phyloP scores from a whole-genome alignment of 2,329 filamentous ascomycete genomes.

The Corinectria fuckeliana region DNA sequence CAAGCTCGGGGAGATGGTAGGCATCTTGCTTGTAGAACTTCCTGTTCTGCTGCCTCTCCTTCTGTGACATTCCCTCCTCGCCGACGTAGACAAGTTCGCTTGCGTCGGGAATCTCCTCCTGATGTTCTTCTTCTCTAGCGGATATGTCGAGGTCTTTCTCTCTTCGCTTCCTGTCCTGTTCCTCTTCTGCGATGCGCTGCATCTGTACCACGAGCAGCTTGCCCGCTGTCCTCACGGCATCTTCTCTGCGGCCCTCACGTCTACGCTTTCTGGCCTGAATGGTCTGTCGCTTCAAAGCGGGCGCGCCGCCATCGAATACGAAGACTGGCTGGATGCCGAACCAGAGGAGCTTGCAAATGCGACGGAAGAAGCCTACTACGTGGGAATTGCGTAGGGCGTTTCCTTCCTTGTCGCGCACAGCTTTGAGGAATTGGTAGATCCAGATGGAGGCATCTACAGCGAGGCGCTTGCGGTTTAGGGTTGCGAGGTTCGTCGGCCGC shows the following conservation, averaged over 20 bases:
- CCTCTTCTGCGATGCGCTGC: conserved; percentile 87
- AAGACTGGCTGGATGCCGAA: conserved; percentile 97
- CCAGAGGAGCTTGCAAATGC: conserved; percentile 97
- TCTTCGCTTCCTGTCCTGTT: conserved; percentile 68
- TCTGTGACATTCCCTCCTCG: conserved; percentile 81
- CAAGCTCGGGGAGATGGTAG: conserved; percentile 90
- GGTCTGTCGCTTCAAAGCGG: conserved; percentile 87
- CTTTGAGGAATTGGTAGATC: conserved; percentile 99
- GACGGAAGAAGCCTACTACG: conserved; percentile 95
- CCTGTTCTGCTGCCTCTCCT: conserved; percentile 75
- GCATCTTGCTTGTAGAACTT: conserved; percentile 91
- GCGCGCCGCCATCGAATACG: conserved; percentile 96
- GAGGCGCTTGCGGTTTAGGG: conserved; percentile 93
- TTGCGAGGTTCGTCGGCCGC: conserved; percentile 93
- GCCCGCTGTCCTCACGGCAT: conserved; percentile 89
- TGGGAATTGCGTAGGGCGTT: conserved; percentile 96
- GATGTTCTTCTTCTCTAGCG: conserved; percentile 53
- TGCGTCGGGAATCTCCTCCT: conserved; percentile 71
- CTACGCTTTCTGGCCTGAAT: conserved; percentile 79
- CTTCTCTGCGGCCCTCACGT: conserved; percentile 87
- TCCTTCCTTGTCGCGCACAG: conserved; percentile 96
- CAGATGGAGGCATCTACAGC: conserved; percentile 98
- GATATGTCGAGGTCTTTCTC: conserved; percentile 53
- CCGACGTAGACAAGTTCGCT: conserved; percentile 85
- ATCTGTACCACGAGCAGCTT: conserved; percentile 94